These are phyloP conservation scores for Nitzschia putrida DNA, from an alignment of 108 stramenopile genomes.

Conservation along the genomic window DNA sequence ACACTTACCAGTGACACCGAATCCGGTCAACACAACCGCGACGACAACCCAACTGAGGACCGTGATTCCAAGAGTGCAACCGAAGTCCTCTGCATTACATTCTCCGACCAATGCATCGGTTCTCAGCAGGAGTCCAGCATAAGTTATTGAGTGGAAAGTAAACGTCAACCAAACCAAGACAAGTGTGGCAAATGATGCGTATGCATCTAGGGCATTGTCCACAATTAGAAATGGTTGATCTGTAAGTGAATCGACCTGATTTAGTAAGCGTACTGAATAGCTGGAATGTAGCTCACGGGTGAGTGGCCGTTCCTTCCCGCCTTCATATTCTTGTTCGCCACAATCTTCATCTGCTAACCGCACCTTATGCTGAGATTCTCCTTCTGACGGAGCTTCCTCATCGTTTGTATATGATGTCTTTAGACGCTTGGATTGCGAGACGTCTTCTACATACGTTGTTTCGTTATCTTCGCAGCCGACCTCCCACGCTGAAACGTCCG, in stretches of 20 bases:
- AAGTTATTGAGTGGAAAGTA: slow-evolving; percentile 2
- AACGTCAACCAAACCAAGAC: slow-evolving; percentile 35
- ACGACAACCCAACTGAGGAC: slow-evolving; percentile 23
- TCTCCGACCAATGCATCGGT: background rate
- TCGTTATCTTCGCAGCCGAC: slow-evolving; percentile 28
- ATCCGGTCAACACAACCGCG: slow-evolving; percentile 13
- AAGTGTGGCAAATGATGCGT: slow-evolving; percentile 1
- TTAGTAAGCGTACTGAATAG: background rate
- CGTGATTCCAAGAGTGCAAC: slow-evolving; percentile 29
- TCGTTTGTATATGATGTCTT: background rate
- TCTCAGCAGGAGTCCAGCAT: slow-evolving; percentile 10
- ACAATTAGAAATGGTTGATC: slow-evolving; percentile 1
- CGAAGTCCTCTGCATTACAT: slow-evolving; percentile 16
- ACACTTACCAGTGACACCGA: slow-evolving; percentile 13
- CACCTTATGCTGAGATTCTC: background rate
- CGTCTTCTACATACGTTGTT: slow-evolving; percentile 34
- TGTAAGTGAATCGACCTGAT: background rate
- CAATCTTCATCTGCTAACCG: background rate
- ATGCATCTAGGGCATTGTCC: slow-evolving; percentile 36
- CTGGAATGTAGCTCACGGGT: background rate
- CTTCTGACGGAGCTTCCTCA: background rate
- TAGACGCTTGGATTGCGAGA: background rate
- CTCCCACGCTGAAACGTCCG: slow-evolving; percentile 35
- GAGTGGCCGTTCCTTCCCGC: background rate
- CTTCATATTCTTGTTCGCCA: background rate